Conservation (phyloP, 108 stramenopile genomes). For the Discostella pseudostelligera region DNA sequence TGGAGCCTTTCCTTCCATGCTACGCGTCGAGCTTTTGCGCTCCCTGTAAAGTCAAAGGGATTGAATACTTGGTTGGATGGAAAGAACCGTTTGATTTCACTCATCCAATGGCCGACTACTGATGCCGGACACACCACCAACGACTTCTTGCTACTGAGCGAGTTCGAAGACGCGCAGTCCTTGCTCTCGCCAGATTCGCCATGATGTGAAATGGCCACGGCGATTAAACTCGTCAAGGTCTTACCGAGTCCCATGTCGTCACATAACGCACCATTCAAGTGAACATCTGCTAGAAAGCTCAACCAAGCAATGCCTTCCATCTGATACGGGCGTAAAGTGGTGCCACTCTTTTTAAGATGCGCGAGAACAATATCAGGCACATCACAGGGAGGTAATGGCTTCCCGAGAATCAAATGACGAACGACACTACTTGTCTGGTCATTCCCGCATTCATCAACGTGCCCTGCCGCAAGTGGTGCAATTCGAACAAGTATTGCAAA, state of each 20-base stretch:
- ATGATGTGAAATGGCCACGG: conserved; percentile 62
- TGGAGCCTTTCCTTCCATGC: conserved; percentile 21
- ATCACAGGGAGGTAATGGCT: conserved; percentile 64
- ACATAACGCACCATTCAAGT: conserved; percentile 79
- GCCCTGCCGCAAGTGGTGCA: conserved; percentile 67
- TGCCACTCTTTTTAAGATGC: conserved; percentile 40
- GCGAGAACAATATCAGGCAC: conserved; percentile 48
- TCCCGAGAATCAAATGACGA: conserved; percentile 84
- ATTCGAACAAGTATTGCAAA: conserved; percentile 77
- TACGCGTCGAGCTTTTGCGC: conserved; percentile 29
- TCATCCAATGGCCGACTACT: conserved; percentile 83
- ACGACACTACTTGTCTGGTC: conserved; percentile 53
- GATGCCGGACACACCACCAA: conserved; percentile 84
- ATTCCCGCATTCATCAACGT: conserved; percentile 10
- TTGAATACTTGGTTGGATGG: conserved; percentile 48
- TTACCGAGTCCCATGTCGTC: conserved; percentile 86
- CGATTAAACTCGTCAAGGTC: conserved; percentile 75
- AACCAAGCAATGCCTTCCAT: conserved; percentile 87
- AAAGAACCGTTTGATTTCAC: conserved; percentile 73
- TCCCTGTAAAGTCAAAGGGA: conserved; percentile 50
- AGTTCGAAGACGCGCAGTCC: not conserved
- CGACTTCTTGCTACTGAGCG: conserved; percentile 28
- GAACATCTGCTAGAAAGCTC: conserved; percentile 71
- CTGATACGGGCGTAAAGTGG: conserved; percentile 76
- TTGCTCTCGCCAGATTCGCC: not conserved